Base-by-base conservation (phyloP, 257 asterid species). In the Nicotiana attenuata region DNA sequence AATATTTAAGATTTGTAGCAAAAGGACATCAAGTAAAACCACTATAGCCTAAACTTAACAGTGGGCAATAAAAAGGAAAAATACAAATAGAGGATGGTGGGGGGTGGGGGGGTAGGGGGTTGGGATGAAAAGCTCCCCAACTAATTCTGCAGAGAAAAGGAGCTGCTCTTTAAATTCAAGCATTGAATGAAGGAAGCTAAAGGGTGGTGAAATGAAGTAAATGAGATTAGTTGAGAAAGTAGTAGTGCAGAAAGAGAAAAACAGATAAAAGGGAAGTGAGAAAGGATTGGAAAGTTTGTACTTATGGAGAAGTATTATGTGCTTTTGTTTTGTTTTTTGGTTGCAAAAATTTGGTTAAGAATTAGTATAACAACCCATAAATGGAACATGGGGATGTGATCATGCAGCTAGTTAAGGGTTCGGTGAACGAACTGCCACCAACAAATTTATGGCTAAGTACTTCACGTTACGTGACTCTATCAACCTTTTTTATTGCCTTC, bases 391-490 rank as follows among this genome's bases (percentile, higher is more conserved):
- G 59, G 91, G 90, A 52, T 66, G 61, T 65, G 87, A 67, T 85
- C 85, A 63, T 81, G 84, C 76, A 89, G 87, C 85, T 89, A 81
- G 96, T 90, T 90, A 75, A 81, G 90, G 86, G 91, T 94, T 94
- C 82, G 97, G 95, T 91, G 93, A 94, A 91, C 98, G 81, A 92
- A 95, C 89, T 15, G 45, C 89, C 89, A 90, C 90, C 96, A 89
- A 89, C 90, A 86, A 88, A 89, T 90, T 85, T 87, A 26, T 87
- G 83, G 83, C 31, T 87, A 86, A 26, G 41, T 79, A 79, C 86
- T 84, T 83, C 80, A 83, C 85, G 81, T 89, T 85, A 85, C 90
- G 84, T 85, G 90, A 87, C 57, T 52, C 85, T 65, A 50, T 47
- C 31, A 69, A 69, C 57, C 38, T 35, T 78, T 17, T 28, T 35